phyloP scores from a whole-genome alignment of 1,284 basidiomycete genomes.

The Ustilago cynodontis region DNA sequence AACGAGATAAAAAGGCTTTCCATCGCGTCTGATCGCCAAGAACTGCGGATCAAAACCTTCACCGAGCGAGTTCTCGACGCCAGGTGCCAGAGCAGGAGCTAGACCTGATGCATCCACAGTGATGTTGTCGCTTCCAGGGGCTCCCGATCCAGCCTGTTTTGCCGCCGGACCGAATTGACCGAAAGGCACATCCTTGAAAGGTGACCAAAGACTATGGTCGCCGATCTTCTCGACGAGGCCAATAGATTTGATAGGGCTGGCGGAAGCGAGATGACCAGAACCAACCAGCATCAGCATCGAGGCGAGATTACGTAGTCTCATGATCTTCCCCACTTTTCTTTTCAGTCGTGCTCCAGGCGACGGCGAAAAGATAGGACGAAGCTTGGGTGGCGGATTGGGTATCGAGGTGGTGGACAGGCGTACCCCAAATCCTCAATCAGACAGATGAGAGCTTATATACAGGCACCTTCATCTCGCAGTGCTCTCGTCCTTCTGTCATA shows the following conservation, averaged over 20 bases:
- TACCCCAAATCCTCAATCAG: not conserved
- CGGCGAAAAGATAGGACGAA: not conserved
- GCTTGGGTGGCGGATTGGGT: not conserved
- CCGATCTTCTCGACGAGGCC: not conserved
- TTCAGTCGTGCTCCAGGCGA: slow-evolving; percentile 24
- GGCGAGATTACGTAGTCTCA: not conserved
- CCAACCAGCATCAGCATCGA: not conserved
- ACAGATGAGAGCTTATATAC: not conserved
- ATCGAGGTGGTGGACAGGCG: not conserved
- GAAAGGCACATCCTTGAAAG: slow-evolving; percentile 24
- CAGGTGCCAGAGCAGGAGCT: slow-evolving; percentile 38
- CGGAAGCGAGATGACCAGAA: not conserved
- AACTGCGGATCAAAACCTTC: slow-evolving; percentile 48
- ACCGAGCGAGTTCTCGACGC: slow-evolving; percentile 37
- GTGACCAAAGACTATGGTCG: not conserved
- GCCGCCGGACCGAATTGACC: slow-evolving; percentile 36
- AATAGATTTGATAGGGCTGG: slow-evolving; percentile 15
- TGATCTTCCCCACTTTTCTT: not conserved
- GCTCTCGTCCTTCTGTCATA: too few relatives aligned
- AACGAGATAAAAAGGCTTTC: slow-evolving; percentile 35
- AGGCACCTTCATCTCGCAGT: too few relatives aligned
- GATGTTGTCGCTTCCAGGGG: slow-evolving; percentile 43
- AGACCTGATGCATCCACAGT: slow-evolving; percentile 39
- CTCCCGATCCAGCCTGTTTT: slow-evolving; percentile 13
- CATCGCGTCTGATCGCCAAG: slow-evolving; percentile 23